Base-by-base conservation (phyloP, 1,284 basidiomycete species). In the Microbotryomycetes sp. region DNA sequence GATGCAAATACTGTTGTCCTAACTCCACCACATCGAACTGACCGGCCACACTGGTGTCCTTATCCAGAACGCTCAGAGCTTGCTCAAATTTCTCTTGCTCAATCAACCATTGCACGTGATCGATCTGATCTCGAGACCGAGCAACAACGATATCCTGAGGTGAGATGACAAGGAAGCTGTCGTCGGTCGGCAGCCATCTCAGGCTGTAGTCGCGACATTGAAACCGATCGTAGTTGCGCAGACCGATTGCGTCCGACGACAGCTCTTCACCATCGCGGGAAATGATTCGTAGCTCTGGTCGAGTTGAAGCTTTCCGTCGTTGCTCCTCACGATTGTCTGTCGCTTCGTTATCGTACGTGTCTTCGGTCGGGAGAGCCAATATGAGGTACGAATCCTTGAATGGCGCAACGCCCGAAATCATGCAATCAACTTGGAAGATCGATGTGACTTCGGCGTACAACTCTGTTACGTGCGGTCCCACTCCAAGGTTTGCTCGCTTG, bases 61-160 rank as follows among this genome's bases (percentile, higher is more conserved):
- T 81, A 75, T 96, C 92, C n/a, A 92, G 83, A 59, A 85, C 86
- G 28, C 82, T 83, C 63, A 98, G 78, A 0, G 96, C 96, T 72
- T 96, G 91, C 69, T 92, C 89, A 72, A 91, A 98, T 63, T 84
- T 78, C 73, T 84, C 81, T 65, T 85, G 81, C 72, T 97, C 90
- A 19, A 97, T 86, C 19, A 99, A 79, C 94, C 94, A 99, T 14
- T 83, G 81, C 51, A 98, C 84, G 73, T 96, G 92, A 75, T 99
- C 96, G 70, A 84, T 83, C 72, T 84, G 82, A 77, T 97, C 93
- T 59, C 96, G 81, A 25, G 89, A 86, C 66, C 84, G 83, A 4
- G 92, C 92, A 3, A 92, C 77, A 42, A 97, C 86, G 30, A 97
- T 77, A 70, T 93, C 92, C 68, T 83, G 81, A 1, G 94, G 96